These are phyloP conservation scores for Sphagnum fallax DNA, from an alignment of 228 moss, liverwort and hornwort genomes.

Conservation along the genomic window DNA sequence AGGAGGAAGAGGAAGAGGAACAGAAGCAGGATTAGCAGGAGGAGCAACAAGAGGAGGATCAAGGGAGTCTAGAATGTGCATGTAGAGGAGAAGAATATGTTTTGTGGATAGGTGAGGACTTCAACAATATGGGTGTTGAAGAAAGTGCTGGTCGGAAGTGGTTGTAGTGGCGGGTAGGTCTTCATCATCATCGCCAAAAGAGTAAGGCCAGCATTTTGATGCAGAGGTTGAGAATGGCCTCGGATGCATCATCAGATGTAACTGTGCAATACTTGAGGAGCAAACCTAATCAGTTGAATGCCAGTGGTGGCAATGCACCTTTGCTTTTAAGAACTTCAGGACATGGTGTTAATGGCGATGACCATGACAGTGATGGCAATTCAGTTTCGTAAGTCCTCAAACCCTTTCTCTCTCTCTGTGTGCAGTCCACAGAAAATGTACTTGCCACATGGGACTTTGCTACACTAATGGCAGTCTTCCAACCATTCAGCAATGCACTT, in stretches of 20 bases:
- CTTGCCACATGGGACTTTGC: background rate
- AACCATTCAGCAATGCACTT: no score
- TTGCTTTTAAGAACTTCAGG: slow-evolving; percentile 36
- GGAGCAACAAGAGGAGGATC: no score
- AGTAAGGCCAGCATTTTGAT: slow-evolving; percentile 5
- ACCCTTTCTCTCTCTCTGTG: no score
- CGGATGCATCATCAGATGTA: slow-evolving; percentile 18
- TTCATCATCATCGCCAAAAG: background rate
- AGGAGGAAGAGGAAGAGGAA: no score
- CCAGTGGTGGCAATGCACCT: slow-evolving; percentile 31
- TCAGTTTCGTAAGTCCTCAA: slow-evolving; percentile 31
- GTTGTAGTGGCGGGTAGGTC: slow-evolving; percentile 19
- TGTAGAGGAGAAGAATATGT: background rate
- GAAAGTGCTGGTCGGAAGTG: slow-evolving; percentile 6
- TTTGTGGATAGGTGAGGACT: slow-evolving; percentile 6
- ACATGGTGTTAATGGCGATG: slow-evolving; percentile 32
- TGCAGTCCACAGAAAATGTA: background rate
- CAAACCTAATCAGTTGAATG: slow-evolving; percentile 14
- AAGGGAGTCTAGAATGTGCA: background rate
- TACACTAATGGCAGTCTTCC: background rate
- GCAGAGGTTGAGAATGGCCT: slow-evolving; percentile 17
- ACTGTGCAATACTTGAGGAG: slow-evolving; percentile 25
- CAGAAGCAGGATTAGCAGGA: no score
- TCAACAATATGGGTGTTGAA: slow-evolving; percentile 9
- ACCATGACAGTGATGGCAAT: slow-evolving; percentile 32